Base-by-base conservation (phyloP, 129 eudicot genomes). In the Sambucus nigra region DNA sequence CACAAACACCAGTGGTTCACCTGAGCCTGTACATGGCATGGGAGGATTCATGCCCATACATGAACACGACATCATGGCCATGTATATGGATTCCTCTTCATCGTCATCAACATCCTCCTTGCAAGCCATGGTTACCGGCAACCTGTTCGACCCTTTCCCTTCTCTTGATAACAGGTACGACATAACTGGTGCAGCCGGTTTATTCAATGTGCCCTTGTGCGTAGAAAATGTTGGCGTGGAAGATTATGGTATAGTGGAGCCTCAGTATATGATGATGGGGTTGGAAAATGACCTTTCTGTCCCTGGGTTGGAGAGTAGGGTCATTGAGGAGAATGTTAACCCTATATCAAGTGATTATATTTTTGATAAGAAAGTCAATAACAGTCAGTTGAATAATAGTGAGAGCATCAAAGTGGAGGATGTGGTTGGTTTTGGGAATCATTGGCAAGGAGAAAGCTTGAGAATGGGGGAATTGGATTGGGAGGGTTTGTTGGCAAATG, bases 401-500 rank as follows among this genome's bases (percentile, higher is more conserved):
- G 73, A 69, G 41, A 74, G 62, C 40, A 63, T 76, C 47, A 84
- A 73, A 73, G 69, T 63, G 25, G 94, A 69, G 55, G 86, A 74
- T 26, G 65, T 81, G 55, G 75, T 76, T 75, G 86, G 73, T 39
- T 47, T 77, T 67, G 86, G 69, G 40, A 69, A 68, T 60, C 69
- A 73, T 63, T 81, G 92, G 87, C 56, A 73, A 47, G 83, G 81
- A 66, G 87, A 78, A 77, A 78, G 63, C 79, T 81, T 81, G 50
- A 77, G 68, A 61, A 74, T 65, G 71, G 95, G 86, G 55, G 89
- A 85, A 69, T 78, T 73, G 83, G 95, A 85, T 60, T 80, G 79
- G 77, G 95, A 85, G 64, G 85, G 95, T 64, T 71, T 85, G 75
- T 80, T 85, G 77, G 86, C 85, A 49, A 85, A 77, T 77, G 83